Base-by-base conservation (phyloP, 306 rosid species). In the Geum urbanum region DNA sequence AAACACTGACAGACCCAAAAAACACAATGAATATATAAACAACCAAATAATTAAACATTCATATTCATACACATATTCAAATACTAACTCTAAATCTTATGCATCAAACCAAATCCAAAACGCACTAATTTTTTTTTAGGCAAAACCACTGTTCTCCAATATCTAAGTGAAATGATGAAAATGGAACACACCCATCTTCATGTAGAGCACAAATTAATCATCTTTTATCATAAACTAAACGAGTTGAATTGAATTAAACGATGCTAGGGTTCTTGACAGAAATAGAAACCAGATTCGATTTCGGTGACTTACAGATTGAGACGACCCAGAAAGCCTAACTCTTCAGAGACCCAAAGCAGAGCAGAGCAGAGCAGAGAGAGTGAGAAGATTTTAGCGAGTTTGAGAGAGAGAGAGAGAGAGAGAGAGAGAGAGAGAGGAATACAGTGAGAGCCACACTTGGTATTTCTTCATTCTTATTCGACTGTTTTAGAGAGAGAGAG, bases 251-350 rank as follows among this genome's bases (percentile, higher is more conserved):
- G 27, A 11, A 32, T 32, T 32, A 56, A 24, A 9, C 45, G 45
- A 54, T 0, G 53, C 46, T 72, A 78, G 81, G 78, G 76, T 74
- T 74, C 67, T 59, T 16, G 56, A 47, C n/a, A 6, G 51, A 52
- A 18, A 58, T 5, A 45, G 10, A 70, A 46, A 50, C 46, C 37
- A 16, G 63, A 58, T 46, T 69, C 68, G 64, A 71, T 78, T 74
- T 32, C 37, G 4, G 61, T 6, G 61, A 74, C 78, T 77, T 83
- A 76, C 82, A 41, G 60, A 53, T 61, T 71, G 76, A 48, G 40
- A 41, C 13, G 16, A 5, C 41, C 37, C 37, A 44, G 59, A 51
- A 20, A 45, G 55, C 56, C 7, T 44, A 20, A 69, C 41, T 16
- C 73, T 32, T 6, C 16, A 32, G 39, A 56, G 63, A 40, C 73